These are phyloP conservation scores for Macrophomina tecta DNA, from an alignment of 2,329 filamentous ascomycete genomes.

Conservation along the genomic window DNA sequence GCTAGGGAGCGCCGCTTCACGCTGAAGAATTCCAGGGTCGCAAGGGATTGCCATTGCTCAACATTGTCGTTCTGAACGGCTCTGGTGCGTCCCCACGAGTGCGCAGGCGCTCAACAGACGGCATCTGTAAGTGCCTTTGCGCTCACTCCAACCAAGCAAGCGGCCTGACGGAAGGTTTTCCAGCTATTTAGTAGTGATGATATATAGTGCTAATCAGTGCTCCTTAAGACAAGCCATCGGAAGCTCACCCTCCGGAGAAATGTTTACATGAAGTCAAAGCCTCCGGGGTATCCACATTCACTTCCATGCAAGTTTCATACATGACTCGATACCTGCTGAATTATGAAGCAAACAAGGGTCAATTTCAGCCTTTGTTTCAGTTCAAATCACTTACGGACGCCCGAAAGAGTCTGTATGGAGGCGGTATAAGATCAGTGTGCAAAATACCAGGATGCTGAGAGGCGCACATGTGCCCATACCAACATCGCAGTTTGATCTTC, in stretches of 20 bases:
- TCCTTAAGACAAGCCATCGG: too few species aligned
- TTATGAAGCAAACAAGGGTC: not conserved
- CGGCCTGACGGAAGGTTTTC: too few species aligned
- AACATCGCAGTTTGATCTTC: constrained; percentile 9
- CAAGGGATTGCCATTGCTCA: not conserved
- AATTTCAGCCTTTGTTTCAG: not conserved
- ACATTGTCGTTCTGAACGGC: too few species aligned
- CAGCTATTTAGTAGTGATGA: too few species aligned
- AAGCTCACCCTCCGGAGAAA: too few species aligned
- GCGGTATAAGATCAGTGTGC: not conserved
- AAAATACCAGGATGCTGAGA: not conserved
- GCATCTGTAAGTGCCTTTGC: too few species aligned
- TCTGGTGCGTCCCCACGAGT: too few species aligned
- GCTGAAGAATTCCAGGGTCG: not conserved
- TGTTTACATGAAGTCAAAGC: not conserved
- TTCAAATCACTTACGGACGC: not conserved
- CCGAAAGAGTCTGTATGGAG: not conserved
- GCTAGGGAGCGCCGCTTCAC: not conserved
- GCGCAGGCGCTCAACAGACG: not conserved
- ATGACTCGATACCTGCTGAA: not conserved
- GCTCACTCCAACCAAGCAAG: too few species aligned
- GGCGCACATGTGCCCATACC: not conserved
- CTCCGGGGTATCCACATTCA: not conserved
- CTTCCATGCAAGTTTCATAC: not conserved
- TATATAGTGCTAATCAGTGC: too few species aligned